Evolutionary conservation across 179 eudicot genomes (phyloP), one percentile per base, ranked within the genome.

Genomic region (Nepenthes alata): DNA sequence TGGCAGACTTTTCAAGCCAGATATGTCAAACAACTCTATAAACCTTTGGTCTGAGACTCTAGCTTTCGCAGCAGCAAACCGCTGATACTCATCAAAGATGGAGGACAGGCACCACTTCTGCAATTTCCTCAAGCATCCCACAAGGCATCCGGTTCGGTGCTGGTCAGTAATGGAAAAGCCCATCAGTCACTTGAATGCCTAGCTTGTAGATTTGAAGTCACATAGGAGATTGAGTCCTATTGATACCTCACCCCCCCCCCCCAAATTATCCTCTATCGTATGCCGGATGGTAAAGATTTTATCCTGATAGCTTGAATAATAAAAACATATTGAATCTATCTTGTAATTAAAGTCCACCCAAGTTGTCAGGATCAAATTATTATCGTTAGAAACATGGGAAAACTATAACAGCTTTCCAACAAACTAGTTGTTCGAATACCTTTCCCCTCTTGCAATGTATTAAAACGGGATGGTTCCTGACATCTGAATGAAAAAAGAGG

Each of bases 381-480:
- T 25, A 25, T 25, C 25, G 1, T 25, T 25, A 9, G 16, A 36
- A 39, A 53, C 7, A 63, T 55, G 39, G 12, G 58, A 25, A 13
- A 63, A 45, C 25, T 25, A 25, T 25, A 25, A 25, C 25, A 53
- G 8, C 11, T 41, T 14, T 37, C 37, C 37, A 63, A 38, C 0
- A 15, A 63, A 9, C 52, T 11, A 16, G 11, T n/a, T 3, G 54
- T 37, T 8, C 9, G n/a, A 37, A 11, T 73, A 77, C 81, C 81
- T 77, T 77, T 63, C 81, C 81, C 60, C 81, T 62, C 58, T 77
- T 77, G 75, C 81, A 77, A 60, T 77, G 81, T 53, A 77, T 77
- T 55, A 77, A 64, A 56, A 77, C 64, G 34, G 81, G 81, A 57
- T 77, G 81, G 62, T 77, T 77, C 65, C 61, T 73, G 16, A 63